phyloP scores from a whole-genome alignment of 2,329 filamentous ascomycete genomes.

The Monosporascus sp. region DNA sequence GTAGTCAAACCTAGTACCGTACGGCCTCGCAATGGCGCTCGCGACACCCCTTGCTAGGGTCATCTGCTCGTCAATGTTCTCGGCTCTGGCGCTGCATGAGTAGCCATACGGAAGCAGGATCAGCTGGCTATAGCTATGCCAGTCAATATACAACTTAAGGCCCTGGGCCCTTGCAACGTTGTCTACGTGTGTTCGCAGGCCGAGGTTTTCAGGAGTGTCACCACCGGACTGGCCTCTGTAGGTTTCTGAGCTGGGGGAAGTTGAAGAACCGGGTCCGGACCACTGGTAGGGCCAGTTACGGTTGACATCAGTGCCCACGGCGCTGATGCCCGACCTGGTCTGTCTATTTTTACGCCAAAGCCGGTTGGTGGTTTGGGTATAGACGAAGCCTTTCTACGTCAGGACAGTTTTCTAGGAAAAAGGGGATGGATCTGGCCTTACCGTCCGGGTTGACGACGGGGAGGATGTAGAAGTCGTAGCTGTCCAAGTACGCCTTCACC shows the following conservation, averaged over 20 bases:
- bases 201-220: constrained; percentile 43
- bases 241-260: constrained; percentile 39
- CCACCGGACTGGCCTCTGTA: constrained; percentile 36
- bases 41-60: constrained; percentile 31
- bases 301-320: constrained; percentile 46
- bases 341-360: constrained; percentile 51
- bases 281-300: constrained; percentile 48
- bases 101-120: constrained; percentile 53
- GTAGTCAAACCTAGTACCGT: constrained; percentile 25
- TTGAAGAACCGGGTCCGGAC: constrained; percentile 37
- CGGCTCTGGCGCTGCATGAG: constrained; percentile 39
- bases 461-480: constrained; percentile 55
- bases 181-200: constrained; percentile 41
- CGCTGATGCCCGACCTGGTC: constrained; percentile 32
- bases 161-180: constrained; percentile 36
- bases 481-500: constrained; percentile 42
- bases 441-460: constrained; percentile 49
- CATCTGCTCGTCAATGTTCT: constrained; percentile 37
- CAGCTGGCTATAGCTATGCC: constrained; percentile 52
- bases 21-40: constrained; percentile 27
- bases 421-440: constrained; percentile 14
- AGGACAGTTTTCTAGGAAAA: background rate
- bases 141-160: constrained; percentile 53
- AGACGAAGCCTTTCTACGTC: constrained; percentile 39
- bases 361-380: constrained; percentile 43